phyloP scores from a whole-genome alignment of 176 grass and related monocot genomes.

The Areca catechu region DNA sequence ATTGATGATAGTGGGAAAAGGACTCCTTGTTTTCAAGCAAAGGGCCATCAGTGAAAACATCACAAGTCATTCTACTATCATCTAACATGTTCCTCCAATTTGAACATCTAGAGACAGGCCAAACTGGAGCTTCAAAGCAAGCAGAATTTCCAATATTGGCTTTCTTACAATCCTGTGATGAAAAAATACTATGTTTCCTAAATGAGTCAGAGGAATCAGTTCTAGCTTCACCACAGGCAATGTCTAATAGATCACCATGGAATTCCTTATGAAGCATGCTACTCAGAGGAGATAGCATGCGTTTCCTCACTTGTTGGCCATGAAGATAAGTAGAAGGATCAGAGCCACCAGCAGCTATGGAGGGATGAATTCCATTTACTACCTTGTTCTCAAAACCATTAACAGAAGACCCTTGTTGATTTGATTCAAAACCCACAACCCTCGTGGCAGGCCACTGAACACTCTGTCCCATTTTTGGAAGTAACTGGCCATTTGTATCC shows the following conservation, averaged over 20 bases:
- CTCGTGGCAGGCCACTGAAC: slow-evolving; percentile 43
- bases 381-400: slow-evolving; percentile 22
- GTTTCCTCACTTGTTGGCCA: slow-evolving; percentile 50
- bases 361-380: slow-evolving; percentile 33
- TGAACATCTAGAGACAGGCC: slow-evolving; percentile 17
- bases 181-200: slow-evolving; percentile 29
- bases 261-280: slow-evolving; percentile 41
- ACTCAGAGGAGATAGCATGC: slow-evolving; percentile 65
- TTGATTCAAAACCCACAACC: slow-evolving; percentile 76
- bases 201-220: slow-evolving; percentile 9
- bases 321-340: slow-evolving; percentile 25
- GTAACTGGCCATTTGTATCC: slow-evolving; percentile 29
- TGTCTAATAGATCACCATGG: slow-evolving; percentile 49
- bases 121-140: slow-evolving; percentile 28
- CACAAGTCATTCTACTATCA: slow-evolving; percentile 21
- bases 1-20: slow-evolving; percentile 26
- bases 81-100: slow-evolving; percentile 12
- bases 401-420: background rate
- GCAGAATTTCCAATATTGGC: slow-evolving; percentile 37
- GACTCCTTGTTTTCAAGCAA: slow-evolving; percentile 44
- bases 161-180: slow-evolving; percentile 58
- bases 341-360: slow-evolving; percentile 27
- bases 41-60: slow-evolving; percentile 62
- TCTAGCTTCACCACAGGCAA: slow-evolving; percentile 32
- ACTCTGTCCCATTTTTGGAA: slow-evolving; percentile 22